Evolutionary conservation across 148 eudicot genomes (phyloP).

Genomic region (Persicaria tinctoria): DNA sequence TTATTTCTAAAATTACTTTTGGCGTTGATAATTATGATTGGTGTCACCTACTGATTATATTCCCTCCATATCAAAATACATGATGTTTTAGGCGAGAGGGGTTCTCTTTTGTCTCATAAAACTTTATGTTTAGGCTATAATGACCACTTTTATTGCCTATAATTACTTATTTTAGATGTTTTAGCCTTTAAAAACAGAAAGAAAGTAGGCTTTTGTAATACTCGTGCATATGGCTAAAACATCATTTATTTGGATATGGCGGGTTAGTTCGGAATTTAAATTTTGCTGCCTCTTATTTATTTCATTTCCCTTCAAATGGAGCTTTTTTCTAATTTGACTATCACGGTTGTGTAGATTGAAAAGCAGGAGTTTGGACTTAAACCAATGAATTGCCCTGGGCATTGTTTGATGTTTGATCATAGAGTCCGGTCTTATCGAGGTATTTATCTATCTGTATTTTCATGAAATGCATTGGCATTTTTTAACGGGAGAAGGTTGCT

Average conservation of each 20-base stretch:
- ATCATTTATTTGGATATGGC: too few species aligned
- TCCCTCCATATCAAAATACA: too few species aligned
- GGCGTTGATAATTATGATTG: neutral
- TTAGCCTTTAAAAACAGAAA: too few species aligned
- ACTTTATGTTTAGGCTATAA: too few species aligned
- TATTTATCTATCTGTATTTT: conserved; percentile 14
- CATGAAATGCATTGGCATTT: neutral
- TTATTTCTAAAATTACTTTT: neutral
- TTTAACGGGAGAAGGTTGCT: neutral
- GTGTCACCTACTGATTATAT: neutral
- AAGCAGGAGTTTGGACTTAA: conserved; percentile 82
- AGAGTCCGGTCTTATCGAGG: conserved; percentile 99
- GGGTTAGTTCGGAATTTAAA: neutral
- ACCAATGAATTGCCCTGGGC: conserved; percentile 99
- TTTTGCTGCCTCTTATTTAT: neutral
- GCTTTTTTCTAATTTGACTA: conserved; percentile 6
- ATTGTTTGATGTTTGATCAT: conserved; percentile 89
- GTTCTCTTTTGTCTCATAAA: too few species aligned
- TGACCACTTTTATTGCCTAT: too few species aligned
- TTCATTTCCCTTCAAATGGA: neutral
- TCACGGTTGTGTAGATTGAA: conserved; percentile 44
- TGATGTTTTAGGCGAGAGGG: too few species aligned
- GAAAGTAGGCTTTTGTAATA: too few species aligned
- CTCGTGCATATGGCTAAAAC: too few species aligned
- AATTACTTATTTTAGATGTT: too few species aligned